phyloP scores from a whole-genome alignment of 2,329 filamentous ascomycete species.

The Cadophora malorum region DNA sequence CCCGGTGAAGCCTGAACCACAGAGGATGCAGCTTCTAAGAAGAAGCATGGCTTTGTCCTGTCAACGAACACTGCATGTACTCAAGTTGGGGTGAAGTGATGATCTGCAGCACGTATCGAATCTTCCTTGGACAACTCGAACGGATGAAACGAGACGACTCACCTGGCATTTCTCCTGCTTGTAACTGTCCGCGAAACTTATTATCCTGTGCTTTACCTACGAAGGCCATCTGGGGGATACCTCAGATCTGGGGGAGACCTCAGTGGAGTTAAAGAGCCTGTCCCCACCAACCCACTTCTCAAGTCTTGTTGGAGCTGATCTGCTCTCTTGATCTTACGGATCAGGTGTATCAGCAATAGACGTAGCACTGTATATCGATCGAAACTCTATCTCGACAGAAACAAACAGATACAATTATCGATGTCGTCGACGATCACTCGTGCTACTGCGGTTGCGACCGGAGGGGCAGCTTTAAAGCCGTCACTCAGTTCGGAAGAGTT shows the following conservation, averaged over 20 bases:
- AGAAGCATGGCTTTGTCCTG: background rate
- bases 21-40: background rate
- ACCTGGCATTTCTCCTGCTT: no score
- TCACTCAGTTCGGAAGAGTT: conserved; percentile 14
- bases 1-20: background rate
- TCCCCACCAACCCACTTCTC: background rate
- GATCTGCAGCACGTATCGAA: no score
- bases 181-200: no score
- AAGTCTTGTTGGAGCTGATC: background rate
- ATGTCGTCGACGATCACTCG: conserved; percentile 8
- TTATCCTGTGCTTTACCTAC: no score
- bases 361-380: background rate
- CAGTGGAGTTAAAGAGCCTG: background rate
- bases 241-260: background rate
- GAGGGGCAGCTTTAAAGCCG: conserved; percentile 9
- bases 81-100: no score
- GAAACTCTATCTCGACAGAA: background rate
- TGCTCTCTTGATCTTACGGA: background rate
- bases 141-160: no score
- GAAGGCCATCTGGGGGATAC: background rate
- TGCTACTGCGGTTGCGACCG: conserved; percentile 2
- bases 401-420: background rate
- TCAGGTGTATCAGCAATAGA: background rate
- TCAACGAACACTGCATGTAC: no score
- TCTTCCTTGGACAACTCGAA: no score